These are phyloP conservation scores for Hypsizygus ulmarius DNA, from an alignment of 1,284 basidiomycete species.

Conservation along the genomic window DNA sequence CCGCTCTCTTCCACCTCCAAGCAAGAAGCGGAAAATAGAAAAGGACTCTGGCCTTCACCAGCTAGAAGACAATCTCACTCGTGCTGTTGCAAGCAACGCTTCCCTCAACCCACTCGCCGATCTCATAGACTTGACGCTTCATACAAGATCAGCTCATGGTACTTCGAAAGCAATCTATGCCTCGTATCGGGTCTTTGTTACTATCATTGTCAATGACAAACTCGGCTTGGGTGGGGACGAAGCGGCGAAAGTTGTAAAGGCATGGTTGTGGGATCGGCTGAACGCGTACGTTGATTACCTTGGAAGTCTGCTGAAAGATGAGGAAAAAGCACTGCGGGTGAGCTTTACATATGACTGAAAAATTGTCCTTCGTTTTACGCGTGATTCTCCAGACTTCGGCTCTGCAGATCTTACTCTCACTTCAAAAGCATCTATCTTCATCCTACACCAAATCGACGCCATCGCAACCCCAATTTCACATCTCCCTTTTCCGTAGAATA, in stretches of 20 bases:
- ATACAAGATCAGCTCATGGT: slow-evolving; percentile 45
- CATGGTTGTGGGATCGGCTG: slow-evolving; percentile 74
- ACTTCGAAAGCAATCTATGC: slow-evolving; percentile 81
- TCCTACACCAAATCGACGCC: slow-evolving; percentile 47
- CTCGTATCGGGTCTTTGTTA: slow-evolving; percentile 76
- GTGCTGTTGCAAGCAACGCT: slow-evolving; percentile 47
- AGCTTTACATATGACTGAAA: slow-evolving; percentile 12
- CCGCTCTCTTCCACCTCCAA: slow-evolving; percentile 52
- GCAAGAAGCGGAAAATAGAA: slow-evolving; percentile 53
- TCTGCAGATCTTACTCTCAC: slow-evolving; percentile 76
- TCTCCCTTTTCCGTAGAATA: slow-evolving; percentile 67
- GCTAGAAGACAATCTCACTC: slow-evolving; percentile 51
- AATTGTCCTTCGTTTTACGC: background rate
- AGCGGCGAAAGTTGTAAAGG: slow-evolving; percentile 62
- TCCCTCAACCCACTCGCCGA: slow-evolving; percentile 83
- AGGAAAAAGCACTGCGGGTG: slow-evolving; percentile 52
- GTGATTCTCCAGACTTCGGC: slow-evolving; percentile 59
- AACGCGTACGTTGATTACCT: slow-evolving; percentile 68
- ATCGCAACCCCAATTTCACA: slow-evolving; percentile 63
- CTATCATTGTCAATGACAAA: slow-evolving; percentile 59
- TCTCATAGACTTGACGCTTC: slow-evolving; percentile 58
- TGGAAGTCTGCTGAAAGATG: slow-evolving; percentile 68
- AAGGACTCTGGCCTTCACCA: slow-evolving; percentile 35
- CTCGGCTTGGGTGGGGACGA: slow-evolving; percentile 49
- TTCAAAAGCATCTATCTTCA: slow-evolving; percentile 76